Base-by-base conservation (phyloP, 306 rosid genomes). In the Pterocarpus macrocarpus region DNA sequence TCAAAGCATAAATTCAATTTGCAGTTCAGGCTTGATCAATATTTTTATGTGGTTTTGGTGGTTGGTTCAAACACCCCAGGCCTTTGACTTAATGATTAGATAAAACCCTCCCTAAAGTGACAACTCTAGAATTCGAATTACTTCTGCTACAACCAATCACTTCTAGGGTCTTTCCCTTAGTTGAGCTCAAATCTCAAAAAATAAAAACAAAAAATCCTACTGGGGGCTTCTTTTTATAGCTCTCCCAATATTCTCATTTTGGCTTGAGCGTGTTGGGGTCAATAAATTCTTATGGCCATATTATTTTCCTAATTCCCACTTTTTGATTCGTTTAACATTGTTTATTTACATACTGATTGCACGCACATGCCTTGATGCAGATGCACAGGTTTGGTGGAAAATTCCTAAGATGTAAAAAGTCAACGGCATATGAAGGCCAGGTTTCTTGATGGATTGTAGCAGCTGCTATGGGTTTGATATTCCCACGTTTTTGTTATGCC, bases 341-440 rank as follows among this genome's bases (percentile, higher is more conserved):
- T 73, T 28, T 36, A 33, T 38, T 71, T 77, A 75, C 61, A 57
- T 32, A 32, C 17, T 66, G 55, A 65, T 53, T 35, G 30, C 47
- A 43, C 47, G 17, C 15, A 11, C 59, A 70, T 79, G 62, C 7
- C 3, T 55, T 59, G 69, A 71, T 85, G 84, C 90, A 91, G 95
- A 81, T 84, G 84, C 86, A 78, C 84, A 86, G 78, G 77, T 64
- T 56, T 65, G 57, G 44, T 64, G 78, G 74, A 53, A 16, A 82
- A 62, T 82, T 75, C 80, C 80, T 68, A 81, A 78, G 85, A 87
- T 83, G 84, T 83, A 88, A 80, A 89, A 85, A 83, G 84, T 61
- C 82, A 62, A 78, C 55, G 87, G 86, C 82, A 81, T 84, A 50
- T 64, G 84, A 85, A 83, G 83, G 86, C 82, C 85, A 82, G 76